Evolutionary conservation across 768 basidiomycete genomes (phyloP).

Genomic region (Leucocoprinus sp.): DNA sequence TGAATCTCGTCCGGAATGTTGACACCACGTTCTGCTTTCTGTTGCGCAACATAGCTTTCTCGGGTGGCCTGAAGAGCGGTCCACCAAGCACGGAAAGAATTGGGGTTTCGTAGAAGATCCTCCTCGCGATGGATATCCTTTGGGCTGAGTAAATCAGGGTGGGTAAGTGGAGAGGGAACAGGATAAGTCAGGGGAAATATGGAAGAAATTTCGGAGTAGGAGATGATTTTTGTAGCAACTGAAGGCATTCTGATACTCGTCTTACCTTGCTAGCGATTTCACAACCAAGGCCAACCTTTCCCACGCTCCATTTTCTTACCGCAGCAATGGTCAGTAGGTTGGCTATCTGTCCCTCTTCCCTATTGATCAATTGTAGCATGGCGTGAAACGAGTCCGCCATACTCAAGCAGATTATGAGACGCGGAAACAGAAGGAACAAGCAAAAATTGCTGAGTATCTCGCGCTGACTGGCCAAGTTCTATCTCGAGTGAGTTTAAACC

Average conservation of each 20-base stretch:
- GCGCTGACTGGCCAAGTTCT: constrained; percentile 57
- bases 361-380: constrained; percentile 41
- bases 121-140: constrained; percentile 86
- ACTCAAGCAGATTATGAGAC: constrained; percentile 56
- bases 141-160: constrained; percentile 65
- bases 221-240: constrained; percentile 37
- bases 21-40: constrained; percentile 43
- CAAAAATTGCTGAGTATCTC: constrained; percentile 72
- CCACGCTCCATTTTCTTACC: constrained; percentile 4
- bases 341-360: neutral
- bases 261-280: neutral
- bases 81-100: constrained; percentile 92
- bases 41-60: constrained; percentile 50
- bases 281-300: neutral
- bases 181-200: constrained; percentile 83
- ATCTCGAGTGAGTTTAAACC: constrained; percentile 40
- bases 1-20: constrained; percentile 42
- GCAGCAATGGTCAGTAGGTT: constrained; percentile 11
- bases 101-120: constrained; percentile 85
- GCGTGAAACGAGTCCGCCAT: constrained; percentile 55
- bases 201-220: constrained; percentile 40
- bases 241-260: constrained; percentile 42
- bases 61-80: constrained; percentile 69
- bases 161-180: constrained; percentile 70
- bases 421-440: constrained; percentile 58